Conservation (phyloP, 2,329 filamentous ascomycete genomes). For the Bipolaris zeicola region DNA sequence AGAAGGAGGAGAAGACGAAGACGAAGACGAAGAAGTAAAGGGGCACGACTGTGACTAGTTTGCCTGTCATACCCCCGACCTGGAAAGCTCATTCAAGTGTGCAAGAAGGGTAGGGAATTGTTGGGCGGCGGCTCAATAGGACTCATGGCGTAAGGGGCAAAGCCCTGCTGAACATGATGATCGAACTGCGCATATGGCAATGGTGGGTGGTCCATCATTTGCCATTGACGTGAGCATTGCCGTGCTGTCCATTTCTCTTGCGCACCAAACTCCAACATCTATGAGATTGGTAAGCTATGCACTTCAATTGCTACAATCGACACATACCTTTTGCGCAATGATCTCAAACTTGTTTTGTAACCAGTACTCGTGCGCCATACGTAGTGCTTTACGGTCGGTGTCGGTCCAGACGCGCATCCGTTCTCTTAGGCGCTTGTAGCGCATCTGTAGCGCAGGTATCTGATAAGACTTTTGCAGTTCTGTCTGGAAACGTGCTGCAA, state of each 20-base stretch:
- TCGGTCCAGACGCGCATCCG: constrained; percentile 59
- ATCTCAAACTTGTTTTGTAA: constrained; percentile 61
- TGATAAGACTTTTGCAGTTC: constrained; percentile 57
- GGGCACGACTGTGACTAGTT: not conserved
- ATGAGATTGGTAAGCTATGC: constrained; percentile 13
- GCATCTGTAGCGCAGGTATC: constrained; percentile 61
- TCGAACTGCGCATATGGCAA: constrained; percentile 44
- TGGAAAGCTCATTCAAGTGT: constrained; percentile 20
- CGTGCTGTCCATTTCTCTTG: constrained; percentile 58
- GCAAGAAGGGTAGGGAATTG: constrained; percentile 40
- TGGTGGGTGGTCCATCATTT: constrained; percentile 50
- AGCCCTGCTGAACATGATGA: constrained; percentile 38
- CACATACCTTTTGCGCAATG: constrained; percentile 55
- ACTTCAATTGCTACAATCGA: not conserved
- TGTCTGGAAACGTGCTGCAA: constrained; percentile 56
- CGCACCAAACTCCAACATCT: constrained; percentile 60
- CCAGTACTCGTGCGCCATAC: constrained; percentile 59
- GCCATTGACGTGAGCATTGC: constrained; percentile 59
- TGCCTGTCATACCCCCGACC: not conserved
- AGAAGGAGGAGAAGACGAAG: not conserved
- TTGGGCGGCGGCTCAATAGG: constrained; percentile 38
- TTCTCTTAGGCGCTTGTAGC: constrained; percentile 58
- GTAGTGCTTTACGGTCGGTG: constrained; percentile 56
- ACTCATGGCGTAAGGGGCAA: constrained; percentile 45
- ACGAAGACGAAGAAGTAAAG: not conserved